These are phyloP conservation scores for Larix sibirica DNA, from an alignment of 83 land plant genomes.

Conservation along the genomic window DNA sequence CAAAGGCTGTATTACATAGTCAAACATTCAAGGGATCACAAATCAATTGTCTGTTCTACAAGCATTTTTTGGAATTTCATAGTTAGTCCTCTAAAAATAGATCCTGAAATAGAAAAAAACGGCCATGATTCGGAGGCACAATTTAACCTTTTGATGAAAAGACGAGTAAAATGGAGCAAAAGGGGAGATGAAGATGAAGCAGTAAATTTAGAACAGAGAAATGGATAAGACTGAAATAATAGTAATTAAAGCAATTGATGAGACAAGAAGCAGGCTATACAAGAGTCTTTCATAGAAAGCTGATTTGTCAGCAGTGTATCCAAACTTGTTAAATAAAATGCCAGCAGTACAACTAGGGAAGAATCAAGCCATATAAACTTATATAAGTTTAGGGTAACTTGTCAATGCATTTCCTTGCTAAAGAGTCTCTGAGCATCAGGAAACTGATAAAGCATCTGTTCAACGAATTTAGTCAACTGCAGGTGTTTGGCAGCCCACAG, in stretches of 20 bases:
- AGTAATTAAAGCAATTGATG: neutral
- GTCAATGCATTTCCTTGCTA: slow-evolving; percentile 5
- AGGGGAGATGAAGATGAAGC: neutral
- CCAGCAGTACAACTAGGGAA: slow-evolving; percentile 3
- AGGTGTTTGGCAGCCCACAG: slow-evolving; percentile 24
- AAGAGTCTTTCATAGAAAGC: neutral
- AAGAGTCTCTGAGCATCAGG: slow-evolving; percentile 13
- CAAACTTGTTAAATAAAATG: slow-evolving; percentile 10
- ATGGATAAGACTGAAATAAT: neutral
- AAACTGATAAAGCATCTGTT: slow-evolving; percentile 23
- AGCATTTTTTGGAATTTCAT: neutral
- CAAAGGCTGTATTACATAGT: neutral
- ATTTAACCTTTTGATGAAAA: too few relatives aligned
- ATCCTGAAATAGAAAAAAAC: neutral
- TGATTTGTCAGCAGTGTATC: neutral
- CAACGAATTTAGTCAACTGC: slow-evolving; percentile 18
- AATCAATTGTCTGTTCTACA: neutral
- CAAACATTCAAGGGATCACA: neutral
- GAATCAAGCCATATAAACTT: neutral
- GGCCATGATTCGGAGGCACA: too few relatives aligned
- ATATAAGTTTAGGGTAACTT: neutral
- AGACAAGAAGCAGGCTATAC: neutral
- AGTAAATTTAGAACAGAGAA: neutral
- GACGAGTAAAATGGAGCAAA: too few relatives aligned
- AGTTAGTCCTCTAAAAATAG: neutral